Base-by-base conservation (phyloP, 2,329 filamentous ascomycete genomes). In the Didymella lethalis region DNA sequence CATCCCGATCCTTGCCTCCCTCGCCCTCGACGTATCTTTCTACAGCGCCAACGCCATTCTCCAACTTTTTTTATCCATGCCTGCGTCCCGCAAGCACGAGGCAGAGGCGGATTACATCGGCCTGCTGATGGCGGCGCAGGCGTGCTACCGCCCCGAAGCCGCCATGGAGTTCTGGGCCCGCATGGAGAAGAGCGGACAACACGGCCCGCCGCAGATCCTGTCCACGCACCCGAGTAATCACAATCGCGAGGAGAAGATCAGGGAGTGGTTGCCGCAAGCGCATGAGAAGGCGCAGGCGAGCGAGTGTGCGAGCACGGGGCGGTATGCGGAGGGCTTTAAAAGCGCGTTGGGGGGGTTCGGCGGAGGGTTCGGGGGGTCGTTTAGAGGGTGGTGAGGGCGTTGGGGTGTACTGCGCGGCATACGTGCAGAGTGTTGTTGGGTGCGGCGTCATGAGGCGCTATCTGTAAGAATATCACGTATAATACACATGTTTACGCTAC, bases 41-140 rank as follows among this genome's bases (percentile, higher is more conserved):
- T 68, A 75, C 64, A 50, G 73, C 62, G 67, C 71, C 47, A 74
- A 78, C 51, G 59, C 80, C 34, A 58, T 88, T 23, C 77, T 90
- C 28, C 83, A 90, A 49, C 73, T 90, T 16, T 83, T 88, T n/a
- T 86, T 92, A 71, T 82, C 82, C 48, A 80, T 85, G 60, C 91
- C 90, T 1, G 90, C 90, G 74, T 86, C 85, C 46, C 81, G 91
- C 48, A 84, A 83, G 70, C 90, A 93, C 78, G 91, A 89, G 81
- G 86, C 83, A 48, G 90, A 94, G 78, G 91, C 91, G 0, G 91
- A 94, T 70, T 91, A 90, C 68, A 92, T 93, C 47, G 91, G 91
- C 0, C 76, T 93, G 32, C 86, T 93, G 84, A 90, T 93, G 84
- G 93, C 93, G 89, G 86, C 90, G 0, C 86, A 91, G 77, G 89